Conservation (phyloP, 2,329 filamentous ascomycete genomes). For the Gremmenia infestans region DNA sequence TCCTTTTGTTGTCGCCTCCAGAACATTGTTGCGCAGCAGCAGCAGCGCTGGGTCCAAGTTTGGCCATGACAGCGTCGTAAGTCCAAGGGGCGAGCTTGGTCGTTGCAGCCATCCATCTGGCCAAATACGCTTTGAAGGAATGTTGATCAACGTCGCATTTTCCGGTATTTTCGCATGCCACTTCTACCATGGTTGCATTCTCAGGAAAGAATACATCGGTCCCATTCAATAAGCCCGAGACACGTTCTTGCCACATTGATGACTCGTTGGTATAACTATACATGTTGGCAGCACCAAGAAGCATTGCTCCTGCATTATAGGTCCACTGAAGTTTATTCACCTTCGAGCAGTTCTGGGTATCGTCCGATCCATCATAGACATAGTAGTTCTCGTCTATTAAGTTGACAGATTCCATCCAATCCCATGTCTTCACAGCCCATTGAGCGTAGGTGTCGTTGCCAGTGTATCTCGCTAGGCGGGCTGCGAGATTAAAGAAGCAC, state of each 20-base stretch:
- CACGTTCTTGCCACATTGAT: conserved; percentile 51
- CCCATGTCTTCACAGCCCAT: conserved; percentile 70
- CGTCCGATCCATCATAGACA: conserved; percentile 59
- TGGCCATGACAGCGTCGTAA: conserved; percentile 45
- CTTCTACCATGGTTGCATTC: conserved; percentile 58
- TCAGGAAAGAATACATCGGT: conserved; percentile 52
- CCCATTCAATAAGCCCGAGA: conserved; percentile 52
- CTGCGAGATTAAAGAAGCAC: conserved; percentile 57
- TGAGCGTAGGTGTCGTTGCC: conserved; percentile 70
- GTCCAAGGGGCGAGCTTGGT: conserved; percentile 61
- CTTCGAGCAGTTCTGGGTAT: conserved; percentile 50
- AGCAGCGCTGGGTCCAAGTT: conserved; percentile 47
- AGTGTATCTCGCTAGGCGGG: conserved; percentile 71
- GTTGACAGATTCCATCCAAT: conserved; percentile 56
- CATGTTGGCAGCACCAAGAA: conserved; percentile 64
- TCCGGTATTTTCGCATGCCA: conserved; percentile 57
- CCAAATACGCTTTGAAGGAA: conserved; percentile 60
- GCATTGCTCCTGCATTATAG: conserved; percentile 63
- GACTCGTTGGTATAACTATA: conserved; percentile 54
- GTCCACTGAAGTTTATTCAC: conserved; percentile 61
- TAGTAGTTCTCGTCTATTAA: conserved; percentile 56
- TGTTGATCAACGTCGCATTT: conserved; percentile 59
- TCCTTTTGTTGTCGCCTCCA: conserved; percentile 50
- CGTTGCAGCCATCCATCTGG: conserved; percentile 55
- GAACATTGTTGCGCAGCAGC: conserved; percentile 54